These are phyloP conservation scores for Juncus inflexus DNA, from an alignment of 176 grass and related monocot species.

Conservation along the genomic window DNA sequence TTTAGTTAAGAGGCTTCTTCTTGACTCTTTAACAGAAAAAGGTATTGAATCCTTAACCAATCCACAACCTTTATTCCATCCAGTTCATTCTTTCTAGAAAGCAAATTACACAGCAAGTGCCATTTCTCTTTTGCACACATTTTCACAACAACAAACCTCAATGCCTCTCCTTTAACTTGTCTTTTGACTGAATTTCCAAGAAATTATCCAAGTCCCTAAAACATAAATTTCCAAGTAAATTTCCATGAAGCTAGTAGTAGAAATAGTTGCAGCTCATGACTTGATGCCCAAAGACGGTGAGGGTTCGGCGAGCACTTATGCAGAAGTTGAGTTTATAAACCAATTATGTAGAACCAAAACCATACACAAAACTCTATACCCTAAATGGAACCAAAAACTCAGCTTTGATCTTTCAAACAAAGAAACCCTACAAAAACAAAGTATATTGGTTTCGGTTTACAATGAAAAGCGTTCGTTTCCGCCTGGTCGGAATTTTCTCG, in stretches of 20 bases:
- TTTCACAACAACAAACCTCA: not conserved
- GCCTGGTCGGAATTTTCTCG: slow-evolving; percentile 28
- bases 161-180: not conserved
- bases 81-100: no score
- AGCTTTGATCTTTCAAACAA: slow-evolving; percentile 25
- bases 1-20: no score
- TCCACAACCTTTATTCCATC: no score
- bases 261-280: slow-evolving; percentile 27
- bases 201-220: slow-evolving; percentile 7
- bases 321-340: slow-evolving; percentile 35
- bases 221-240: slow-evolving; percentile 27
- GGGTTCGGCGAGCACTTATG: slow-evolving; percentile 31
- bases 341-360: slow-evolving; percentile 29
- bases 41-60: no score
- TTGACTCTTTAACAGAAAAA: no score
- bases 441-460: slow-evolving; percentile 21
- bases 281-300: slow-evolving; percentile 43
- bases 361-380: slow-evolving; percentile 32
- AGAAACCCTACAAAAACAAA: slow-evolving; percentile 12
- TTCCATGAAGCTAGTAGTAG: slow-evolving; percentile 26
- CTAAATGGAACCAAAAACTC: slow-evolving; percentile 39
- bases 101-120: no score
- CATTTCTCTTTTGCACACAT: no score
- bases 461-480: slow-evolving; percentile 22
- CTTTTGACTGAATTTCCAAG: slow-evolving; percentile 12